Conservation (phyloP, 257 asterid genomes). For the Penstemon barbatus region DNA sequence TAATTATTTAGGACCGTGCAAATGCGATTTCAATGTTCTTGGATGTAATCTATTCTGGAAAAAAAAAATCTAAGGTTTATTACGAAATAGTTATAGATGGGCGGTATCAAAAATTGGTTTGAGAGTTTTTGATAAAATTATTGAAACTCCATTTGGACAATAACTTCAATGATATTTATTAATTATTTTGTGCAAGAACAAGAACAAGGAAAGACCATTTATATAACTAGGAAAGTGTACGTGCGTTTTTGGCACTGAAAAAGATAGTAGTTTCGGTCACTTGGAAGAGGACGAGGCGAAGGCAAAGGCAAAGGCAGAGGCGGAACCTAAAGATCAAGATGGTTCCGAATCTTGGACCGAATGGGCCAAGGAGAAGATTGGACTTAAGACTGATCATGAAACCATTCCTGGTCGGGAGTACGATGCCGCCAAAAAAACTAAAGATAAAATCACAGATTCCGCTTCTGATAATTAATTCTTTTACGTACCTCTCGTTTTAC, state of each 20-base stretch:
- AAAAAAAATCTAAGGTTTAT: too few species aligned
- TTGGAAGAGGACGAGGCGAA: background rate
- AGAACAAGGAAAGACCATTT: too few species aligned
- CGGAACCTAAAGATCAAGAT: background rate
- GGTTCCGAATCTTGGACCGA: slow-evolving; percentile 19
- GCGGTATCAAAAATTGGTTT: too few species aligned
- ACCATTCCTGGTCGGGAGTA: background rate
- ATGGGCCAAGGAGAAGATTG: slow-evolving; percentile 22
- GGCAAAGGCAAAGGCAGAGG: background rate
- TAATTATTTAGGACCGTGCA: slow-evolving; percentile 32
- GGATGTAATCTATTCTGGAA: too few species aligned
- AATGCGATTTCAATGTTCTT: slow-evolving; percentile 18
- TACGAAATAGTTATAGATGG: too few species aligned
- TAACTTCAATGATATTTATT: too few species aligned
- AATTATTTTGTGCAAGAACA: too few species aligned
- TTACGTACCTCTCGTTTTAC: background rate
- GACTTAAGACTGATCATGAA: background rate
- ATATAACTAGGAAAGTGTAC: too few species aligned
- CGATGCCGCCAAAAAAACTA: background rate
- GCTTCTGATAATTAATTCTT: background rate
- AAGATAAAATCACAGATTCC: slow-evolving; percentile 10
- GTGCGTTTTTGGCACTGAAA: background rate
- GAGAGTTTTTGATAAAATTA: too few species aligned
- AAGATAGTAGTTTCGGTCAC: background rate
- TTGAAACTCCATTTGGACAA: too few species aligned